Conservation (phyloP, 495 filamentous ascomycete species). For the Trichoderma reesei region DNA sequence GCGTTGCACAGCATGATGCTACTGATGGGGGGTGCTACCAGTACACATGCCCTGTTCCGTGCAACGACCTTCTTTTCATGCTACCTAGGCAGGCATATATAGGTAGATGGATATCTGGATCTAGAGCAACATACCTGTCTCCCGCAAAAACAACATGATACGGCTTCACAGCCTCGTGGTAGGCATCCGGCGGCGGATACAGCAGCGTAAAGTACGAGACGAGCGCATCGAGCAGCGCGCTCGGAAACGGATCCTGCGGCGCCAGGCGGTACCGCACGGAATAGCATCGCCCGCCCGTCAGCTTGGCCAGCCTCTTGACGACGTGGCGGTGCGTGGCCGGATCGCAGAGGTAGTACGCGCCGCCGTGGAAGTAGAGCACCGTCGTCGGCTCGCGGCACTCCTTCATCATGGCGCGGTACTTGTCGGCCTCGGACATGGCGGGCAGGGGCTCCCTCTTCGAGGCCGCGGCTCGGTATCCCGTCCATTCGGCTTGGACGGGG, state of each 20-base stretch:
- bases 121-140: constrained; percentile 37
- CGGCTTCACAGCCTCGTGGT: constrained; percentile 60
- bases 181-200: constrained; percentile 63
- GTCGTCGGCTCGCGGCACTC: constrained; percentile 59
- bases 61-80: too few relatives aligned
- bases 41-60: too few relatives aligned
- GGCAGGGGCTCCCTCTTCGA: constrained; percentile 44
- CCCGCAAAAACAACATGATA: constrained; percentile 69
- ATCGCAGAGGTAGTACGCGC: constrained; percentile 74
- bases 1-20: not conserved
- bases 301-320: constrained; percentile 38
- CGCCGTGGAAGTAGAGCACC: constrained; percentile 82
- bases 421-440: constrained; percentile 55
- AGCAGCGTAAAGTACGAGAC: constrained; percentile 74
- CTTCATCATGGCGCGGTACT: constrained; percentile 62
- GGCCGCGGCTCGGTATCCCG: constrained; percentile 56
- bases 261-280: constrained; percentile 81
- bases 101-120: not conserved
- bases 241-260: constrained; percentile 75
- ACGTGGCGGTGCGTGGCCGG: constrained; percentile 52
- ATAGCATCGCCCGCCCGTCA: constrained; percentile 51
- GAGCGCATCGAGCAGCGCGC: constrained; percentile 74
- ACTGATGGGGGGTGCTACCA: not conserved
- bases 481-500: constrained; percentile 79
- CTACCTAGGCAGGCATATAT: too few relatives aligned